Evolutionary conservation across 2,329 filamentous ascomycete species (phyloP).

Genomic region (Cytospora piceae): DNA sequence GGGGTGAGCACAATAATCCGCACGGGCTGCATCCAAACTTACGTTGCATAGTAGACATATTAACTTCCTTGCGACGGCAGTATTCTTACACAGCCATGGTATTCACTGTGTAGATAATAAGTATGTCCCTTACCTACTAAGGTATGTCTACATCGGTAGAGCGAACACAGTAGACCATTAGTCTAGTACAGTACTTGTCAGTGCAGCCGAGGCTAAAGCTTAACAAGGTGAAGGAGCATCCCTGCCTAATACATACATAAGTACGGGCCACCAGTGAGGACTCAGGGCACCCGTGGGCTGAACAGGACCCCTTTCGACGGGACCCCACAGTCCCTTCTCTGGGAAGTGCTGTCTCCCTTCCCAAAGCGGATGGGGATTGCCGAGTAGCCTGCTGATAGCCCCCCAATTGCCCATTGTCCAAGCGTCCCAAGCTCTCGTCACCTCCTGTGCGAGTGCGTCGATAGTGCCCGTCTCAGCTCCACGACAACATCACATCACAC

Average conservation of each 20-base stretch:
- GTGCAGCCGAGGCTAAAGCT: neutral
- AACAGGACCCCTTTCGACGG: constrained; percentile 3
- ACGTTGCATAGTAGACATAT: too few relatives aligned
- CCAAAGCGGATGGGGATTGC: neutral
- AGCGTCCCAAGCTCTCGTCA: constrained; percentile 1
- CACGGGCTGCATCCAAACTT: too few relatives aligned
- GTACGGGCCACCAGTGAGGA: neutral
- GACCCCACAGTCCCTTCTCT: constrained; percentile 4
- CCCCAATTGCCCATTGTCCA: neutral
- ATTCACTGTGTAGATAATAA: neutral
- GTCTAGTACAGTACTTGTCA: neutral
- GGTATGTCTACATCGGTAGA: neutral
- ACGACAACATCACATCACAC: constrained; percentile 7
- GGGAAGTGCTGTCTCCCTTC: neutral
- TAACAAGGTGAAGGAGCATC: neutral
- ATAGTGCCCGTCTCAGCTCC: constrained; percentile 1
- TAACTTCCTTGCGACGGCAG: too few relatives aligned
- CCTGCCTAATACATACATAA: neutral
- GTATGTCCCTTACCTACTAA: neutral
- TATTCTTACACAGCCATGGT: too few relatives aligned
- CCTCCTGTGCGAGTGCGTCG: constrained; percentile 3
- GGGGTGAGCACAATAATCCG: neutral
- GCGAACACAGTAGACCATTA: neutral
- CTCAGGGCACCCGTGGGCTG: neutral
- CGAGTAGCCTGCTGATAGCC: neutral